Evolutionary conservation across 441 rosid species (phyloP).

Genomic region (Capsella rubella): DNA sequence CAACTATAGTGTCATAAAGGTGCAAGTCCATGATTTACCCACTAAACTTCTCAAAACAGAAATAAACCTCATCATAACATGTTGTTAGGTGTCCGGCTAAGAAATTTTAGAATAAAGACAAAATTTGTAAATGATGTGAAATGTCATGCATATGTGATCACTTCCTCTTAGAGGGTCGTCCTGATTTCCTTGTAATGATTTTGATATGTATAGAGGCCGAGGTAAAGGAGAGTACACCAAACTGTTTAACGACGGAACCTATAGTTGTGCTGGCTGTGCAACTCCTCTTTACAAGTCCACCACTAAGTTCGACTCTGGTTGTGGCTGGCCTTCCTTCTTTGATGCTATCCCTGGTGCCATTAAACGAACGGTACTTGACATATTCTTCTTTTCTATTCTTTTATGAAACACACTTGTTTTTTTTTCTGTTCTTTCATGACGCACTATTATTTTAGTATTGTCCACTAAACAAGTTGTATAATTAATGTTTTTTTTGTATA

Average conservation of each 20-base stretch:
- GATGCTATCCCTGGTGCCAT: constrained; percentile 93
- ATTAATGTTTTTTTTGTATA: too few relatives aligned
- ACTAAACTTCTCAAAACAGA: neutral
- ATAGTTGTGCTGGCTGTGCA: constrained; percentile 80
- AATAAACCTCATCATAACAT: neutral
- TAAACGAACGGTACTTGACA: constrained; percentile 50
- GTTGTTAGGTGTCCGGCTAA: too few relatives aligned
- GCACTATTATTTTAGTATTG: neutral
- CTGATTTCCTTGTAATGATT: neutral
- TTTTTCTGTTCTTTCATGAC: too few relatives aligned
- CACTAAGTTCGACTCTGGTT: constrained; percentile 83
- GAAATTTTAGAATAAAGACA: neutral
- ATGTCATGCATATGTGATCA: neutral
- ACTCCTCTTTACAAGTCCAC: constrained; percentile 85
- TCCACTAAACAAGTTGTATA: too few relatives aligned
- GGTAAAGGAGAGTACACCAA: constrained; percentile 79
- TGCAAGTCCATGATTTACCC: neutral
- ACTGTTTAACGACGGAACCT: constrained; percentile 65
- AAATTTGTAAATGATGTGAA: too few relatives aligned
- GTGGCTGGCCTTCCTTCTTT: constrained; percentile 92
- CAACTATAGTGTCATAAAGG: neutral
- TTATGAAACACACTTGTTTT: too few relatives aligned
- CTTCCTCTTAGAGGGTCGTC: neutral
- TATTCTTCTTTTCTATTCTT: neutral
- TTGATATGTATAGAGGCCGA: constrained; percentile 55